These are phyloP conservation scores for Penicillium mononematosum DNA, from an alignment of 495 filamentous ascomycete genomes.

Conservation along the genomic window DNA sequence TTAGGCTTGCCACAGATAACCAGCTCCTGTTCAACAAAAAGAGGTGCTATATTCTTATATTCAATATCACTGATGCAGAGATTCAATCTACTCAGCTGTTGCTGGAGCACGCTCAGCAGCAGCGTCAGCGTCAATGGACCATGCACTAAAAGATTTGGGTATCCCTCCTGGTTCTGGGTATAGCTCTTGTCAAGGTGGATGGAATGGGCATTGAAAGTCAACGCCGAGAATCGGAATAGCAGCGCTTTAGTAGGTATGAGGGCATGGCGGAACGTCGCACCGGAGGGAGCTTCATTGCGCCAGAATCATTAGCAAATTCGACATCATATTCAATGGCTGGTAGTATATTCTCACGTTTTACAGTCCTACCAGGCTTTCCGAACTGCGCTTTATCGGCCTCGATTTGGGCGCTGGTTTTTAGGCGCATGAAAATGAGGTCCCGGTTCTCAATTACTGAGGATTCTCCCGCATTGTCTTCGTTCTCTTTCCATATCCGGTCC, in stretches of 20 bases:
- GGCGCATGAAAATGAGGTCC: conserved; percentile 62
- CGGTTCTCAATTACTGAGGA: conserved; percentile 52
- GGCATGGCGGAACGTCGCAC: conserved; percentile 58
- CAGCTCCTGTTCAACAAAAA: conserved; percentile 70
- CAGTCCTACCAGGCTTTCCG: conserved; percentile 26
- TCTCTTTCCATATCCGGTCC: conserved; percentile 43
- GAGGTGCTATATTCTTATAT: conserved; percentile 79
- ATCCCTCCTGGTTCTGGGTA: conserved; percentile 67
- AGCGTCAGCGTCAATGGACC: conserved; percentile 79
- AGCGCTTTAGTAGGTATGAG: conserved; percentile 63
- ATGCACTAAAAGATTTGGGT: conserved; percentile 75
- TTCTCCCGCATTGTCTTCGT: conserved; percentile 36
- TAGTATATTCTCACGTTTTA: conserved; percentile 37
- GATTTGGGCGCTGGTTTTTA: conserved; percentile 38
- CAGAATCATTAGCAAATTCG: conserved; percentile 21
- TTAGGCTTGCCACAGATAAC: conserved; percentile 54
- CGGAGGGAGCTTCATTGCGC: conserved; percentile 31
- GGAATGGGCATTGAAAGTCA: conserved; percentile 81
- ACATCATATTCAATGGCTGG: conserved; percentile 1
- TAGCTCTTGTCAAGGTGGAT: conserved; percentile 81
- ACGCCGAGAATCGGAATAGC: conserved; percentile 80
- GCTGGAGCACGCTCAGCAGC: conserved; percentile 62
- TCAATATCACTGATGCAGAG: conserved; percentile 53
- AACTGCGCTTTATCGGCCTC: conserved; percentile 30
- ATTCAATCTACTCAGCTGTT: conserved; percentile 37